Base-by-base conservation (phyloP, 179 eudicot species). In the Corrigiola litoralis region DNA sequence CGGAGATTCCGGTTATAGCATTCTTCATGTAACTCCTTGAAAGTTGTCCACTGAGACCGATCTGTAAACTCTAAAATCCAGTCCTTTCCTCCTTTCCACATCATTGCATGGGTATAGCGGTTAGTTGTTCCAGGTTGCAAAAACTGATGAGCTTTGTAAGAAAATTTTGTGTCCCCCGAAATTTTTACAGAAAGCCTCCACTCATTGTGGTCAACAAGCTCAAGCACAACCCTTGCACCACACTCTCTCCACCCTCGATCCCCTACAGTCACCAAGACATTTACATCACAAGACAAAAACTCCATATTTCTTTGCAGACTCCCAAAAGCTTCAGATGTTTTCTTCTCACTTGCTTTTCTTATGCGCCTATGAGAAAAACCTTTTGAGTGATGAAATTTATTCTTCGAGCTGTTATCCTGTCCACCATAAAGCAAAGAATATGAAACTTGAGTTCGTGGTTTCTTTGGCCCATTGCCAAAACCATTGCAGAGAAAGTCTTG, bases 1-100 rank as follows among this genome's bases (percentile, higher is more conserved):
- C 95, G 95, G 32, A 90, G 67, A 71, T 92, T 92, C 58, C 98
- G 71, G 70, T 92, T 84, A 61, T 77, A 75, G 75, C 96, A 90
- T 75, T 92, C 97, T 79, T 85, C 97, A 53, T 90, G 81, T 89
- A 92, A 84, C 88, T 90, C 95, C 74, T 90, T 92, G 76, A 92
- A 92, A 59, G 75, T 73, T 67, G 71, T 64, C 98, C 98, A 92
- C 63, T 90, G 98, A 67, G 82, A 75, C 74, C 97, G 77, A 55
- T 92, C 94, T 13, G 89, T 84, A 66, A 92, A 92, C 75, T 90
- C 98, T 77, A 92, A 69, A 58, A 72, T 79, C 95, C 98, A 90
- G 70, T 92, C 97, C 69, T 92, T 90, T 42, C 87, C 95, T 58
- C 96, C 98, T 76, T 86, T 90, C 95, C 98, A 92, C 95, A 90